Percentiles rank a stretch among this genome's conserved stretches.
Conservation (phyloP, 345 rosid species). For the Euphorbia tirucalli region DNA sequence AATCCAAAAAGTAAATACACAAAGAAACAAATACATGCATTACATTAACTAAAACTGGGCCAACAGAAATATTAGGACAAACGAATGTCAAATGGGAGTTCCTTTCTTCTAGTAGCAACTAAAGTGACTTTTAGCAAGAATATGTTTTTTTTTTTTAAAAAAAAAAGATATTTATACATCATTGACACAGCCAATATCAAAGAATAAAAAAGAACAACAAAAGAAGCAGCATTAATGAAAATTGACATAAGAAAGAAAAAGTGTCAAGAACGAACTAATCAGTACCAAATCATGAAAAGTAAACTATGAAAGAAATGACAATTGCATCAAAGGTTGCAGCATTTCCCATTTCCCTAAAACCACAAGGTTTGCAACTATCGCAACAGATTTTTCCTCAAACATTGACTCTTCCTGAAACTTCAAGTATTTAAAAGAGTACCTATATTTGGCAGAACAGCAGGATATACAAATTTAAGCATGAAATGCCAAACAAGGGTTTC, state of each 20-base stretch:
- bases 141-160: no score
- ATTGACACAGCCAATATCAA: background rate
- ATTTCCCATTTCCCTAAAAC: background rate
- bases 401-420: conserved; percentile 5
- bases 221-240: conserved; percentile 4
- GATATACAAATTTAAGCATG: conserved; percentile 14
- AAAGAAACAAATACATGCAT: background rate
- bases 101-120: background rate
- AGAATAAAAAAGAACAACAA: background rate
- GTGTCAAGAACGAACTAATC: background rate
- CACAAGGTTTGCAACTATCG: conserved; percentile 12
- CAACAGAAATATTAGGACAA: no score
- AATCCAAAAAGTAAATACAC: background rate
- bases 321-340: conserved; percentile 9
- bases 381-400: conserved; percentile 9
- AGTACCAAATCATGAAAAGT: background rate
- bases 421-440: conserved; percentile 12
- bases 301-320: conserved; percentile 7
- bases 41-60: background rate
- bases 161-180: conserved; percentile 10
- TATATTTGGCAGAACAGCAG: conserved; percentile 14
- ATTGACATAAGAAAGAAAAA: background rate
- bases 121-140: background rate
- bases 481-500: conserved; percentile 9
- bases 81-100: background rate